These are phyloP conservation scores for Onygenales sp. DNA, from an alignment of 2,329 filamentous ascomycete species.

Conservation along the genomic window DNA sequence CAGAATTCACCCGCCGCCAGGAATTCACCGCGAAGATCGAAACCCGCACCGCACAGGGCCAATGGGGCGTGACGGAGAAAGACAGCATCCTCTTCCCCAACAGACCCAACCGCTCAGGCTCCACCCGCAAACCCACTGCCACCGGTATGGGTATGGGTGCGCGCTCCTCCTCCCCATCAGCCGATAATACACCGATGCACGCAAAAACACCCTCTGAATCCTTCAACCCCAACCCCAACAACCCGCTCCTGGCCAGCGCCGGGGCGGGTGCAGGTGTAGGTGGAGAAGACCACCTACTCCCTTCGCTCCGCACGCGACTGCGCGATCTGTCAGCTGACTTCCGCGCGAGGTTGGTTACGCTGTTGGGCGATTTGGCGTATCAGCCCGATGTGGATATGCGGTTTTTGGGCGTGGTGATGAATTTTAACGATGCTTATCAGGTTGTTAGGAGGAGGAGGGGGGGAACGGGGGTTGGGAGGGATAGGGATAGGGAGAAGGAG, in stretches of 20 bases:
- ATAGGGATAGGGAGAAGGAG: constrained; percentile 25
- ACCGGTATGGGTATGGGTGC: not conserved
- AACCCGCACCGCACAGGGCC: constrained; percentile 53
- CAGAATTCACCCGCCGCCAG: constrained; percentile 86
- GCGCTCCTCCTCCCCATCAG: constrained; percentile 15
- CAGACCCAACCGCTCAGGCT: constrained; percentile 19
- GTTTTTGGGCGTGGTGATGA: constrained; percentile 94
- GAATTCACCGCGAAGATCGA: constrained; percentile 68
- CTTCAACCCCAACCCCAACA: not conserved
- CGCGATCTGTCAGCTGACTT: constrained; percentile 66
- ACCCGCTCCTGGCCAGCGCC: not conserved
- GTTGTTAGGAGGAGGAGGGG: constrained; percentile 55
- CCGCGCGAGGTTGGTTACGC: constrained; percentile 62
- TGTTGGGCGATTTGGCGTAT: constrained; percentile 83
- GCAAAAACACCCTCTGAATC: not conserved
- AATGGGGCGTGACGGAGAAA: constrained; percentile 54
- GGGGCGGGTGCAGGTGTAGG: not conserved
- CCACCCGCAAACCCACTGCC: constrained; percentile 1
- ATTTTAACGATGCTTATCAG: constrained; percentile 95
- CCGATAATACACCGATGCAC: constrained; percentile 4
- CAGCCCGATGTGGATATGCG: constrained; percentile 93
- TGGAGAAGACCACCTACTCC: constrained; percentile 57
- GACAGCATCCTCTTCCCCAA: constrained; percentile 24
- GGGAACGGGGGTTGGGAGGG: constrained; percentile 18
- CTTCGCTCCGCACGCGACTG: constrained; percentile 65